Evolutionary conservation across 2,329 filamentous ascomycete genomes (phyloP), one percentile per base, ranked within the genome.

Genomic region (Tolypocladium tundrense): DNA sequence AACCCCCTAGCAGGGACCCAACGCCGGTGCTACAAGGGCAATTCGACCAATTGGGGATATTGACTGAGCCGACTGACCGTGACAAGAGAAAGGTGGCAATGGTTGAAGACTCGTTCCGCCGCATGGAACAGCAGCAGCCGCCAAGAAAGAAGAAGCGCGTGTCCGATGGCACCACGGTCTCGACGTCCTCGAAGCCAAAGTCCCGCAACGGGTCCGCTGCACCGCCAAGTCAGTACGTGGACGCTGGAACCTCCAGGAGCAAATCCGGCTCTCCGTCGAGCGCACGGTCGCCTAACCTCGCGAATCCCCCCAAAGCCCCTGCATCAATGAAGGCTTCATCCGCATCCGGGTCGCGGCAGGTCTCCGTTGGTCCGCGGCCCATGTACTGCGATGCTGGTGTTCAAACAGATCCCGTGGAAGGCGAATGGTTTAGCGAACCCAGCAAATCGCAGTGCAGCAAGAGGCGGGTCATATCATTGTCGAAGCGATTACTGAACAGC

Each of bases 41-140:
- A 0, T 80, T 83, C 58, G 79, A 86, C 55, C 81, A 82, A 11
- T 69, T 82, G 1, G 81, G 80, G 4, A 84, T 86, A 63, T 71
- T 86, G 58, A 86, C 83, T 0, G 84, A 85, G 61, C 82, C 80
- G 8, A 86, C 85, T 0, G 84, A 87, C 61, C 79, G 85, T 37
- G 85, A 88, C 60, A 87, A 88, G 70, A 76, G 85, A 41, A 88
- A 88, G 63, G 79, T 87, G 13, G 81, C 83, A 24, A 84, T 84
- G 79, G 78, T 86, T 0, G 85, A 88, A 62, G 82, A 86, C 59
- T 77, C 81, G 2, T 83, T 88, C 67, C 78, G 82, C 57, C 83
- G 78, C 27, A 83, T 85, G 79, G 84, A 83, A 64, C 81, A 80
- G 66, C 79, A 83, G 58, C 74, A 78, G 59, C 80, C 73, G 42